Percentiles rank a stretch among this genome's conserved stretches.
phyloP scores from a whole-genome alignment of 2,329 filamentous ascomycete species.

The Pseudomassariella vexata region DNA sequence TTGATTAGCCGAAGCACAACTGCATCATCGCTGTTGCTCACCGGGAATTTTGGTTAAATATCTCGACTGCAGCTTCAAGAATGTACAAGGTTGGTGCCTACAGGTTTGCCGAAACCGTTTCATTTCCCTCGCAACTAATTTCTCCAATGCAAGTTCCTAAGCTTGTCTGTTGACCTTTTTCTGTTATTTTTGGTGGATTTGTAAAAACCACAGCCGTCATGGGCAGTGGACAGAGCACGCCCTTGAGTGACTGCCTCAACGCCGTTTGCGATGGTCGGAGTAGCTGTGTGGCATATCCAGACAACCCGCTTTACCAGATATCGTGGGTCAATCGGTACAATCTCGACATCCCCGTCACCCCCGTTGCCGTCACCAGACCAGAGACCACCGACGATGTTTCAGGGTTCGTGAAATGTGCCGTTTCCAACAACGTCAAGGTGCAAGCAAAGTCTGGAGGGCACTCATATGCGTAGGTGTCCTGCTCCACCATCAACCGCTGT shows the following conservation, averaged over 20 bases:
- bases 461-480: conserved; percentile 48
- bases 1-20: too few species aligned
- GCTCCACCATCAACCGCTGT: too few species aligned
- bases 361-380: conserved; percentile 52
- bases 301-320: conserved; percentile 36
- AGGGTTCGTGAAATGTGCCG: conserved; percentile 52
- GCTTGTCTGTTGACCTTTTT: too few species aligned
- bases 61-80: too few species aligned
- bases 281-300: conserved; percentile 41
- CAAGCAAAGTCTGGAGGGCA: conserved; percentile 61
- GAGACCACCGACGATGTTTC: conserved; percentile 47
- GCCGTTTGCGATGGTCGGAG: conserved; percentile 37
- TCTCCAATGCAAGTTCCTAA: too few species aligned
- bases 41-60: too few species aligned
- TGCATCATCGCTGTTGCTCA: too few species aligned
- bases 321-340: conserved; percentile 50
- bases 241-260: conserved; percentile 39
- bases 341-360: conserved; percentile 42
- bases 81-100: too few species aligned
- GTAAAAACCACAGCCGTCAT: too few species aligned
- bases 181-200: too few species aligned
- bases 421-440: conserved; percentile 41
- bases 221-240: conserved; percentile 35
- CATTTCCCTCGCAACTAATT: too few species aligned
- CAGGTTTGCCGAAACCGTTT: too few species aligned